Percentiles rank a stretch among this genome's conserved stretches.
These are phyloP conservation scores for Xylaria nigripes DNA, from an alignment of 495 filamentous ascomycete genomes.

Conservation along the genomic window DNA sequence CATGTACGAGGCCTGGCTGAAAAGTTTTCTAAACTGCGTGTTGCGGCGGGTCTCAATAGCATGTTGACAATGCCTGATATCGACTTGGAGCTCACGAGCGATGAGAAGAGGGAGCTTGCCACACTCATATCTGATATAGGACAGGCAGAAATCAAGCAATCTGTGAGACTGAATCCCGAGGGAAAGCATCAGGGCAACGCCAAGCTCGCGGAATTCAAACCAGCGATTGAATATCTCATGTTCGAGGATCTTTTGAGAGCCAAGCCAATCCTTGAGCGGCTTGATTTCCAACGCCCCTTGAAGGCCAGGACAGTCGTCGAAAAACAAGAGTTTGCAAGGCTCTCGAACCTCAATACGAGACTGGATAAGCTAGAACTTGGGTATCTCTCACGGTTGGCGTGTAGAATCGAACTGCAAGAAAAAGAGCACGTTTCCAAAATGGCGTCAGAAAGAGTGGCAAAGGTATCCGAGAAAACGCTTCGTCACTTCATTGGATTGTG, in stretches of 20 bases:
- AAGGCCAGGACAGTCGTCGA: conserved; percentile 4
- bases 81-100: conserved; percentile 12
- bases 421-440: conserved; percentile 21
- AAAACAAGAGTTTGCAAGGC: conserved; percentile 10
- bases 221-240: conserved; percentile 3
- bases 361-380: conserved; percentile 6
- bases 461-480: conserved; percentile 68
- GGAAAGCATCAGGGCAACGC: conserved; percentile 11
- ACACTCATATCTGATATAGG: conserved; percentile 4
- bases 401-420: conserved; percentile 33
- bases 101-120: conserved; percentile 3
- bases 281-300: conserved; percentile 9
- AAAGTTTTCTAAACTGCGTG: conserved; percentile 44
- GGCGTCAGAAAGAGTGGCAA: conserved; percentile 61
- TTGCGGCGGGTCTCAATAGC: conserved; percentile 31
- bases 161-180: conserved; percentile 5
- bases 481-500: conserved; percentile 71
- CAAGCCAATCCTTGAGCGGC: conserved; percentile 5
- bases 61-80: conserved; percentile 15
- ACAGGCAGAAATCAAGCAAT: conserved; percentile 1
- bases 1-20: conserved; percentile 49
- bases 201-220: background rate
- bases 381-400: conserved; percentile 21
- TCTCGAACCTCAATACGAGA: conserved; percentile 5
- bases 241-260: conserved; percentile 23